Evolutionary conservation across 2,329 filamentous ascomycete genomes (phyloP), one percentile per base, ranked within the genome.

Genomic region (Ophiostoma himal-ulmi): DNA sequence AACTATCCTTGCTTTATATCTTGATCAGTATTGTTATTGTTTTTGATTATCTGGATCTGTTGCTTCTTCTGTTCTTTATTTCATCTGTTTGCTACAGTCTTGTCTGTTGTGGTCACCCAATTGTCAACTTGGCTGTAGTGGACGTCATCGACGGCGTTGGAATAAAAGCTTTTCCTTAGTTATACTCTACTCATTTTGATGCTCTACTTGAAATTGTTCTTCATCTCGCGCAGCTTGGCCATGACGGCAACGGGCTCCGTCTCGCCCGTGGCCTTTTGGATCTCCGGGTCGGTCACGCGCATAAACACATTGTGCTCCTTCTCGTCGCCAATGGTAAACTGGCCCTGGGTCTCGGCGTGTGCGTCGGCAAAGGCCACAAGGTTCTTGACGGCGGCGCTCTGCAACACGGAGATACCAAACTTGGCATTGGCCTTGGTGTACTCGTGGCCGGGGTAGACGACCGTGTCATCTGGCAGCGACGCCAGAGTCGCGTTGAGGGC

Each of bases 261-360:
- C 81, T 93, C 88, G 60, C 93, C 93, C 0, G 93, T 95, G 13
- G 86, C 89, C 80, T 93, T 91, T 77, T 96, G 92, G 69, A 99
- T 89, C 73, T 86, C 87, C 0, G 93, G 91, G 75, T 97, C 94
- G 8, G 7, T 80, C 48, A 96, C 85, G 75, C 91, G 87, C 95
- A 99, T 98, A 77, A 99, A 99, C 1, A 97, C 92, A 77, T 99
- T 99, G 79, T 98, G 93, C 81, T 91, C 82, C 89, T 98, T 98
- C 81, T 99, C 95, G 77, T 99, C 93, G 0, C 91, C 94, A 79
- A 99, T 98, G 0, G 94, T 99, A 76, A 97, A 98, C 77, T 93
- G 92, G 66, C 95, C 95, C 79, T 97, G 94, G 1, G 95, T 98
- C 81, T 97, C 87, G 80, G 89, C 83, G 80, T 97, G 94, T 72